Base-by-base conservation (phyloP, 768 basidiomycete species). In the Suillus subaureus region DNA sequence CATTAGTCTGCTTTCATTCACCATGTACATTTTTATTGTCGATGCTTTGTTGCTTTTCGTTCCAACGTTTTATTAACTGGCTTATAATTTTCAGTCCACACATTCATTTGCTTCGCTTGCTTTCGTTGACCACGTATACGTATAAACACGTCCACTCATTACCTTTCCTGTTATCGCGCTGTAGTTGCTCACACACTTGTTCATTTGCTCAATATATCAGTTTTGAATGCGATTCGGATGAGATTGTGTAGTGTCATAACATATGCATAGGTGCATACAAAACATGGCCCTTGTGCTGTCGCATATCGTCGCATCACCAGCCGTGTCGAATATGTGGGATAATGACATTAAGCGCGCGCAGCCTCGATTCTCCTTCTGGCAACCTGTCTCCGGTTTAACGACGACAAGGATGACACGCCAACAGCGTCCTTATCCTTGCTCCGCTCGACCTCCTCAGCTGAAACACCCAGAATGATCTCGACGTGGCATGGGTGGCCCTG, bases 401-500 rank as follows among this genome's bases (percentile, higher is more conserved):
- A 91, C 52, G 82, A 73, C 61, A 93, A 79, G 33, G 85, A 80
- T 40, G 81, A 72, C 28, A 73, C 74, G 54, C 82, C 80, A 64
- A 85, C 80, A 35, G 75, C 78, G 56, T 84, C 86, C 79, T 92
- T 90, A 82, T 96, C 94, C 73, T 93, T 96, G 77, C 89, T 89
- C 79, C 95, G 93, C 83, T 97, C 93, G 61, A 99, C 95, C 78
- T 94, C 90, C 68, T 85, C 87, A 47, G 90, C 89, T 45, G 87
- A 81, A 63, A 90, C 90, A 58, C 88, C 82, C 68, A 99, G 89
- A 77, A 99, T 94, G 77, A 96, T 89, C 79, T 99, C 97, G 70
- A 99, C 91, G 75, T 99, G 97, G 79, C 90, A 92, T 49, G 97
- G 97, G 81, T 96, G 94, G 51, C 97, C 97, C 81, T 97, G 94